phyloP scores from a whole-genome alignment of 2,329 filamentous ascomycete species.

The Magnaporthiopsis poae region DNA sequence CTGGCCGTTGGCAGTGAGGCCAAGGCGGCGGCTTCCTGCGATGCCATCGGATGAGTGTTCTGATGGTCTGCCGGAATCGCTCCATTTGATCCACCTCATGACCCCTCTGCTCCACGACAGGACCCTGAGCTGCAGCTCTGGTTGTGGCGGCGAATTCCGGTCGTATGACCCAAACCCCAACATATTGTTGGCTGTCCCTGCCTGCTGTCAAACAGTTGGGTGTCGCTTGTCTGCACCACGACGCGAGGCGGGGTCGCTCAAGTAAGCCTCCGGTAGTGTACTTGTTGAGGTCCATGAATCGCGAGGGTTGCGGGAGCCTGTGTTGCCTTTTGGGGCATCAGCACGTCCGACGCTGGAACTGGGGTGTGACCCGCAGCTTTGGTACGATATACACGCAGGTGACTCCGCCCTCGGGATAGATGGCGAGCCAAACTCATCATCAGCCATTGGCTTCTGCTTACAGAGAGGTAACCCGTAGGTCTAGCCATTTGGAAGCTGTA shows the following conservation, averaged over 20 bases:
- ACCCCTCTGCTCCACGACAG: not conserved
- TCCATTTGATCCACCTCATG: conserved; percentile 1
- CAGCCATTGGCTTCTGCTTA: not conserved
- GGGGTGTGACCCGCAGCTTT: not conserved
- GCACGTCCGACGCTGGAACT: not conserved
- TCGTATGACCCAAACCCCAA: conserved; percentile 1
- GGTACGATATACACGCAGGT: not conserved
- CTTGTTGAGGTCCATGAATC: not conserved
- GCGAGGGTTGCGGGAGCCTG: not conserved
- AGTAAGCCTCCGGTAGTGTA: not conserved
- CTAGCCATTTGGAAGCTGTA: not conserved
- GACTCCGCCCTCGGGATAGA: not conserved
- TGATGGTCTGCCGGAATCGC: not conserved
- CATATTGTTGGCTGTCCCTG: not conserved
- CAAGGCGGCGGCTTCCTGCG: not conserved
- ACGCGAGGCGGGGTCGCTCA: not conserved
- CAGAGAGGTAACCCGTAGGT: not conserved
- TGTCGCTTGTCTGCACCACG: not conserved
- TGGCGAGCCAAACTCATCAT: not conserved
- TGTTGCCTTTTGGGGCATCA: not conserved
- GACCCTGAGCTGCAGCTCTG: not conserved
- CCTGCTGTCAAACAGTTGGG: not conserved
- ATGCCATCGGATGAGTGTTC: not conserved
- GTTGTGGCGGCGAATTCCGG: not conserved
- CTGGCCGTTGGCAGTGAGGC: not conserved